These are phyloP conservation scores for Vaccinium darrowii DNA, from an alignment of 148 eudicot genomes.

Conservation along the genomic window DNA sequence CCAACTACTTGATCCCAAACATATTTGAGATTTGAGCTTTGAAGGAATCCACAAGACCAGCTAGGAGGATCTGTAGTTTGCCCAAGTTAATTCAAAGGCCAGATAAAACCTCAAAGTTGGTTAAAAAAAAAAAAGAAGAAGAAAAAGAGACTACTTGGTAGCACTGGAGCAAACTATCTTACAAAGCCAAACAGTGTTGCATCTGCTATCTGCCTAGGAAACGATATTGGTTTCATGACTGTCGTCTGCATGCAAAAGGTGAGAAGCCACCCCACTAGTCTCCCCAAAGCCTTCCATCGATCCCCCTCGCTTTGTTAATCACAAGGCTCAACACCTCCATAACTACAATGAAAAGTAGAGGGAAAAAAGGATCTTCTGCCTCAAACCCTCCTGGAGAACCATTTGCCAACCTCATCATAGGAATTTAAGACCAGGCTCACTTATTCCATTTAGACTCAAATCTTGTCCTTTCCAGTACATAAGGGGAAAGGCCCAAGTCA, in stretches of 20 bases:
- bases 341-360: not conserved
- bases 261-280: not conserved
- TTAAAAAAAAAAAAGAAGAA: not conserved
- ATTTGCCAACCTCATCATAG: not conserved
- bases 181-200: not conserved
- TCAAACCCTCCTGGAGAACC: not conserved
- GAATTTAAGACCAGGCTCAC: not conserved
- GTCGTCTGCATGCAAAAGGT: not conserved
- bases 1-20: not conserved
- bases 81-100: no score
- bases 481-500: not conserved
- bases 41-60: not conserved
- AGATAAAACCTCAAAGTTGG: not conserved
- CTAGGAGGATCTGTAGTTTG: not conserved
- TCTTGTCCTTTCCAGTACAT: not conserved
- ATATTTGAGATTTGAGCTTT: not conserved
- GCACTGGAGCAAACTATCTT: not conserved
- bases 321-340: not conserved
- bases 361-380: not conserved
- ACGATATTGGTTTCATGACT: not conserved
- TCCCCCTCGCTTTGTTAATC: not conserved
- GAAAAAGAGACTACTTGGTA: not conserved
- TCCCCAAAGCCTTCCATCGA: not conserved
- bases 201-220: not conserved
- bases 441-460: not conserved